Conservation (phyloP, 257 asterid species). For the Ballota nigra region DNA sequence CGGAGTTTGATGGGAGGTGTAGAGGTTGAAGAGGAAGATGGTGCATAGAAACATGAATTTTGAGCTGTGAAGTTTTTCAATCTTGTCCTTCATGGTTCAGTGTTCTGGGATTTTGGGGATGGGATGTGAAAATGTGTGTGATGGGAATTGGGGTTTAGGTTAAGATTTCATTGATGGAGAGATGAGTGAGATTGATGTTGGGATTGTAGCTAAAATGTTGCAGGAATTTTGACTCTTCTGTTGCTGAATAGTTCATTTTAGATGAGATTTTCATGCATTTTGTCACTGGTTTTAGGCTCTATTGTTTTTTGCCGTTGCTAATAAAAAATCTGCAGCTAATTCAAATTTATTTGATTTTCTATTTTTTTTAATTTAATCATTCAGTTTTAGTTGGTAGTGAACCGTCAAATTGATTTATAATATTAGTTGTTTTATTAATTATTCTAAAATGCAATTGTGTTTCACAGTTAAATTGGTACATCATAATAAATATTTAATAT, state of each 20-base stretch:
- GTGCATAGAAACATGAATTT: slow-evolving; percentile 24
- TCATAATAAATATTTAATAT: no score
- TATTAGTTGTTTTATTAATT: no score
- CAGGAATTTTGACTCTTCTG: slow-evolving; percentile 6
- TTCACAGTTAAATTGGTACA: no score
- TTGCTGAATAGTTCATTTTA: slow-evolving; percentile 19
- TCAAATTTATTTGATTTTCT: not conserved
- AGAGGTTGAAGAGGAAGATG: slow-evolving; percentile 23
- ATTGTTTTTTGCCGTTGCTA: slow-evolving; percentile 14
- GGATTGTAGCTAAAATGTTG: slow-evolving; percentile 16
- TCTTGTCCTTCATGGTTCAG: not conserved
- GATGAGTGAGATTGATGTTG: slow-evolving; percentile 12
- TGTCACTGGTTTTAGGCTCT: not conserved
- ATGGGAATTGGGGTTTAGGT: slow-evolving; percentile 14
- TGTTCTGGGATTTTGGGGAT: no score
- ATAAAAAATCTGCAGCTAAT: not conserved
- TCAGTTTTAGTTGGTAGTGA: not conserved
- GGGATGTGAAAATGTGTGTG: no score
- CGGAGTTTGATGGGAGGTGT: slow-evolving; percentile 10
- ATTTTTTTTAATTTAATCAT: no score
- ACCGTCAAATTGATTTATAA: no score
- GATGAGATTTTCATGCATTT: slow-evolving; percentile 46
- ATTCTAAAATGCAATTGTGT: no score
- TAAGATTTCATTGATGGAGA: slow-evolving; percentile 4
- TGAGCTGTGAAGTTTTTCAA: not conserved